Base-by-base conservation (phyloP, 2,329 filamentous ascomycete species). In the Trichoderma cornu-damae region DNA sequence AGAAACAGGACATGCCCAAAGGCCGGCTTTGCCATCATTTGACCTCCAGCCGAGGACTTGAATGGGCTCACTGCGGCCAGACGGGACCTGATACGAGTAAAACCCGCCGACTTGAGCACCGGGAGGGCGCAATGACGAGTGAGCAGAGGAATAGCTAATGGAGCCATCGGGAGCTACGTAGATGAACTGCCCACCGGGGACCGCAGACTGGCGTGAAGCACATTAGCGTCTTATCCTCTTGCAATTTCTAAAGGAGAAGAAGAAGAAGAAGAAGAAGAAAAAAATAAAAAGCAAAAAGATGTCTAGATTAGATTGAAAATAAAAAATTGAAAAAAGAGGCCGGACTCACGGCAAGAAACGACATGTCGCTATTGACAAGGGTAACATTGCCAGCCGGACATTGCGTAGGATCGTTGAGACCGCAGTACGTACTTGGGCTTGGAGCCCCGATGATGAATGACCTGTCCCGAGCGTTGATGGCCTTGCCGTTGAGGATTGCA, bases 131-230 rank as follows among this genome's bases (percentile, higher is more conserved):
- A 65, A 70, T 2, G 68, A 70, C 0, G 81, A 84, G 70, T 86
- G 82, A 0, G 83, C 75, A 18, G 65, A 61, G 0, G 82, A 82
- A 71, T 81, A 87, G 55, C 75, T 73, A 57, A 88, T 68, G 8
- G 75, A 72, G 5, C 84, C 85, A 24, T 75, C 68, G 3, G 77
- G 72, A 3, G 70, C 73, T 57, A 87, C 75, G 68, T 82, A 88
- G 63, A 86, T 75, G 58, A 76, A 70, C 64, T 88, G 84, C 24
- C 85, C 85, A 26, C 84, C 84, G 4, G 84, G 83, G 4, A 86
- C 84, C 28, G 76, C 66, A 30, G 82, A 77, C 71, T 75, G 8
- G 2, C 14, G 20, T 9, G 3, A 5, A 30, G 1, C 6, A 0
- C 1, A 30, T 51, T 24, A 51, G 34, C 18, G 14, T n/a, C 11